Evolutionary conservation across 2,329 filamentous ascomycete species (phyloP).

Genomic region (Calonectria multiphialidica): DNA sequence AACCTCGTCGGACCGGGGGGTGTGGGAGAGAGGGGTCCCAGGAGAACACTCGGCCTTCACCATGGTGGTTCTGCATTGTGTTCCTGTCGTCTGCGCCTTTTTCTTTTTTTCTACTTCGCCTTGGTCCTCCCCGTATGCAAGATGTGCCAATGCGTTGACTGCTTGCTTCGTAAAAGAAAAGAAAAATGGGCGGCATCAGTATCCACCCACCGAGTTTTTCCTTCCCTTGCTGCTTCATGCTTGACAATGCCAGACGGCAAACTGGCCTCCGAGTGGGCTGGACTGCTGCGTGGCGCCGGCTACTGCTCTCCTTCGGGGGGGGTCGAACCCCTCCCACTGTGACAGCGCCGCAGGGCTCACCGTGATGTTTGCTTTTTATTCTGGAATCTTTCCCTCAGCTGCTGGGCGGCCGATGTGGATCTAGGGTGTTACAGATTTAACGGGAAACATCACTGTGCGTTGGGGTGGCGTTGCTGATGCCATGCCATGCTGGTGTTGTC

Average conservation of each 20-base stretch:
- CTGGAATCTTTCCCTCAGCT: slow-evolving; percentile 36
- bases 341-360: slow-evolving; percentile 6
- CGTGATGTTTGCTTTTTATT: slow-evolving; percentile 40
- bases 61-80: neutral
- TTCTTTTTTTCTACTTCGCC: slow-evolving; percentile 9
- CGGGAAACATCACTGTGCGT: neutral
- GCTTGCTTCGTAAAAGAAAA: neutral
- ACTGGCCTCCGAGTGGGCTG: slow-evolving; percentile 1
- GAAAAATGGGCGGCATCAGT: neutral
- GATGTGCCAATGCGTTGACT: neutral
- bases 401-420: slow-evolving; percentile 25
- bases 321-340: neutral
- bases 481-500: neutral
- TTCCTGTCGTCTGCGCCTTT: neutral
- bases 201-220: neutral
- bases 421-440: slow-evolving; percentile 23
- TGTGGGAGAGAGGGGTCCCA: neutral
- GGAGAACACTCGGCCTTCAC: neutral
- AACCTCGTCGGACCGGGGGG: neutral
- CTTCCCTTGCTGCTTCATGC: neutral
- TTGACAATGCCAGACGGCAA: neutral
- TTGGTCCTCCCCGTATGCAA: neutral
- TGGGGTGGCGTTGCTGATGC: slow-evolving; percentile 23
- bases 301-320: slow-evolving; percentile 15
- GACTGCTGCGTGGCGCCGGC: slow-evolving; percentile 13